phyloP scores from a whole-genome alignment of 495 filamentous ascomycete genomes.

The Tuber aestivum region DNA sequence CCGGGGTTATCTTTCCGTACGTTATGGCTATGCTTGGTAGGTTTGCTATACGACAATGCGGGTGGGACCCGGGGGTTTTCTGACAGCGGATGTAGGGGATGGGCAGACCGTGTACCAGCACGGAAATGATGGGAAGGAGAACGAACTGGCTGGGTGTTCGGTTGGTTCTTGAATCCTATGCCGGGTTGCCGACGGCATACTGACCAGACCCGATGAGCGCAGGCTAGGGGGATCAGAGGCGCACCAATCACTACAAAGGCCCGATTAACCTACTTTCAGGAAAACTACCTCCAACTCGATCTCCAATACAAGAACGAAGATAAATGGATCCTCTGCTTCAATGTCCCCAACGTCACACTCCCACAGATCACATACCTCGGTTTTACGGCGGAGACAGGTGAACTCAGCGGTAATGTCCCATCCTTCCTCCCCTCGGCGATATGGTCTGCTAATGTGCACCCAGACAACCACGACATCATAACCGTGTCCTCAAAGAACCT shows the following conservation, averaged over 20 bases:
- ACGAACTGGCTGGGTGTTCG: constrained; percentile 90
- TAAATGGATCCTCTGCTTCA: constrained; percentile 87
- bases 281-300: constrained; percentile 84
- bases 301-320: constrained; percentile 86
- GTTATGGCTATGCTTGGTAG: constrained; percentile 93
- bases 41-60: neutral
- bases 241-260: constrained; percentile 74
- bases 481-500: constrained; percentile 80
- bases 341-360: constrained; percentile 59
- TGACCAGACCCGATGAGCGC: constrained; percentile 3
- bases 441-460: constrained; percentile 8
- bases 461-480: constrained; percentile 96
- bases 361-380: constrained; percentile 90
- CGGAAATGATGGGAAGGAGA: constrained; percentile 87
- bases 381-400: constrained; percentile 92
- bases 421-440: neutral
- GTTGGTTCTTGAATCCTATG: constrained; percentile 46
- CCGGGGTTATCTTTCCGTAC: constrained; percentile 91
- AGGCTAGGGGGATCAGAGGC: constrained; percentile 81
- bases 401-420: constrained; percentile 55
- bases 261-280: constrained; percentile 90
- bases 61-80: neutral
- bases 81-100: constrained; percentile 50
- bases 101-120: constrained; percentile 86
- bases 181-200: neutral